phyloP scores from a whole-genome alignment of 306 rosid species.

The Dicorynia guianensis region DNA sequence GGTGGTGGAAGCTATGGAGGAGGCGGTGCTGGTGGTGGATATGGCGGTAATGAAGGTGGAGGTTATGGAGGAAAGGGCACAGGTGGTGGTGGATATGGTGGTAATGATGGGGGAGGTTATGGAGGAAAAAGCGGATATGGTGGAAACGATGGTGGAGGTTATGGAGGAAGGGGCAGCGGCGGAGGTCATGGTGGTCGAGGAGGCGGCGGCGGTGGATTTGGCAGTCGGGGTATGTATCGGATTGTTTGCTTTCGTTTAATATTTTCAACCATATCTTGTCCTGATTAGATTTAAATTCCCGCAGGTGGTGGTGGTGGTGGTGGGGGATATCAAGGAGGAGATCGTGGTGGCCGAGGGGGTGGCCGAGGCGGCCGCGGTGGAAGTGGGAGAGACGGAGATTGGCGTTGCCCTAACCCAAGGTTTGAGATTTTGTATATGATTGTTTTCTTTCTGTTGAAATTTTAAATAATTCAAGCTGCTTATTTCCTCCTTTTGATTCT shows the following conservation, averaged over 20 bases:
- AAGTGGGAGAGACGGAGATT: conserved; percentile 96
- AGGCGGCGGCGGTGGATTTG: conserved; percentile 56
- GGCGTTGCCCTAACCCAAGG: conserved; percentile 97
- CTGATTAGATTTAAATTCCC: conserved; percentile 32
- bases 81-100: conserved; percentile 49
- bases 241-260: background rate
- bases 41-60: conserved; percentile 52
- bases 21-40: conserved; percentile 42
- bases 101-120: conserved; percentile 51
- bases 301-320: conserved; percentile 72
- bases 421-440: conserved; percentile 5
- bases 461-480: background rate
- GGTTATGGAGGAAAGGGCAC: conserved; percentile 53
- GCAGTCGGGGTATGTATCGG: conserved; percentile 78
- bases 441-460: background rate
- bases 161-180: conserved; percentile 46
- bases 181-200: conserved; percentile 71
- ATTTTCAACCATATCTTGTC: background rate
- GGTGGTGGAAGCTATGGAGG: conserved; percentile 57
- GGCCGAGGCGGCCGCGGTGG: conserved; percentile 80
- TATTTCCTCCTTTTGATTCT: conserved; percentile 18
- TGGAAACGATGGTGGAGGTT: conserved; percentile 60
- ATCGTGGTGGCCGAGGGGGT: conserved; percentile 77
- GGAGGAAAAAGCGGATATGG: conserved; percentile 53
- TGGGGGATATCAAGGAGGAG: conserved; percentile 87